These are phyloP conservation scores for Scutellaria barbata DNA, from an alignment of 257 asterid species.

Conservation along the genomic window DNA sequence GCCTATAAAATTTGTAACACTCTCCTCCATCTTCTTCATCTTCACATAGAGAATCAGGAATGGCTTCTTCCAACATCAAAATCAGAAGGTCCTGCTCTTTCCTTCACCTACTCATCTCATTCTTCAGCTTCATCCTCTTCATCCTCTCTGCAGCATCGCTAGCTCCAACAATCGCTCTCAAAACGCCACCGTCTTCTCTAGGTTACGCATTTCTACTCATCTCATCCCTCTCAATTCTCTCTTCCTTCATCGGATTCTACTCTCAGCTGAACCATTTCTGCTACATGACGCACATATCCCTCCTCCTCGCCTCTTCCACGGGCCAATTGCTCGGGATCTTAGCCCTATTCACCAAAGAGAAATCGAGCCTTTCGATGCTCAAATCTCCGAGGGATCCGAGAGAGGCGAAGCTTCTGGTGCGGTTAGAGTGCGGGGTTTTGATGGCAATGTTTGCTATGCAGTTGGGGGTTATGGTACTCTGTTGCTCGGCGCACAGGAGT, in stretches of 20 bases:
- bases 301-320: constrained; percentile 61
- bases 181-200: constrained; percentile 72
- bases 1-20: constrained; percentile 33
- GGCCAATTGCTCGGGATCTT: constrained; percentile 62
- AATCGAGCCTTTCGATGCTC: constrained; percentile 55
- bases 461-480: constrained; percentile 52
- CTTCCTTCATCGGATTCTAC: constrained; percentile 69
- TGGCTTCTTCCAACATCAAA: constrained; percentile 63
- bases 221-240: constrained; percentile 58
- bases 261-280: constrained; percentile 66
- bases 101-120: constrained; percentile 57
- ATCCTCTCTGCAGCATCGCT: constrained; percentile 74
- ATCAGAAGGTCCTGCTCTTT: constrained; percentile 55
- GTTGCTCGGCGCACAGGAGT: constrained; percentile 65
- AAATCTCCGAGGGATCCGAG: constrained; percentile 61
- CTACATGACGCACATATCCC: constrained; percentile 62
- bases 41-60: constrained; percentile 1
- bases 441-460: constrained; percentile 82
- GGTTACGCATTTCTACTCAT: constrained; percentile 67
- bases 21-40: constrained; percentile 3
- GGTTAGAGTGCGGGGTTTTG: constrained; percentile 80
- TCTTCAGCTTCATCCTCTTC: constrained; percentile 72
- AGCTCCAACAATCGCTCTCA: constrained; percentile 62
- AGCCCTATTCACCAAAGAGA: constrained; percentile 66
- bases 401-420: constrained; percentile 69